A percentile compares a stretch with the other conserved stretches of the same genome.
Evolutionary conservation across 2,329 filamentous ascomycete genomes (phyloP).

Genomic region (Leptographium flavum): DNA sequence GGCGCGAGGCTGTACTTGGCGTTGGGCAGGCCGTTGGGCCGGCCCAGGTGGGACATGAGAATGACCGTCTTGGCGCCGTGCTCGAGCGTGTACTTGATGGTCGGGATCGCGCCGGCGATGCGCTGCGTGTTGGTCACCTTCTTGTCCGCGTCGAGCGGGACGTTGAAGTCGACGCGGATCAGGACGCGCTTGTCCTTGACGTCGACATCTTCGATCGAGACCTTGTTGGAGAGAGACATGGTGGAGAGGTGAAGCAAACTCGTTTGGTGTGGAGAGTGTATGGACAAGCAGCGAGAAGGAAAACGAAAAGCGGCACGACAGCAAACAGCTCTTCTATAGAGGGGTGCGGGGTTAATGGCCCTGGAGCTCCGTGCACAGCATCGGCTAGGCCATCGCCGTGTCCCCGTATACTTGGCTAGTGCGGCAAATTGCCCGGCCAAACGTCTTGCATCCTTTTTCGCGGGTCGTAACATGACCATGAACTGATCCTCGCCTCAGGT

Average conservation of each 20-base stretch:
- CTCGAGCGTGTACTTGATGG: conserved; percentile 87
- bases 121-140: conserved; percentile 97
- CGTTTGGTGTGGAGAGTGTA: background rate
- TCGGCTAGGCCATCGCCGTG: background rate
- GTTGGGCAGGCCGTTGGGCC: conserved; percentile 80
- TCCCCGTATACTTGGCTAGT: background rate
- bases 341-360: conserved; percentile 2
- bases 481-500: background rate
- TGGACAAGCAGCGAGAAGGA: background rate
- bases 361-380: background rate
- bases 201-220: conserved; percentile 90
- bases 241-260: conserved; percentile 15
- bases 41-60: conserved; percentile 97
- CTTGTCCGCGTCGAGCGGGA: conserved; percentile 83
- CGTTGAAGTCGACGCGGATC: conserved; percentile 99
- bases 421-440: background rate
- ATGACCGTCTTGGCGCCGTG: conserved; percentile 84
- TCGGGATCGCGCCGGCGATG: conserved; percentile 88
- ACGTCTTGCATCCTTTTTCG: background rate
- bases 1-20: conserved; percentile 91
- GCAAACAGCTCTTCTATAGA: background rate
- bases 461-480: background rate
- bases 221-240: conserved; percentile 99
- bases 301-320: too few species aligned
- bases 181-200: conserved; percentile 97